A percentile compares a stretch with the other conserved stretches of the same genome.
These are phyloP conservation scores for Candida orba DNA, from an alignment of 805 yeast species.

Conservation along the genomic window DNA sequence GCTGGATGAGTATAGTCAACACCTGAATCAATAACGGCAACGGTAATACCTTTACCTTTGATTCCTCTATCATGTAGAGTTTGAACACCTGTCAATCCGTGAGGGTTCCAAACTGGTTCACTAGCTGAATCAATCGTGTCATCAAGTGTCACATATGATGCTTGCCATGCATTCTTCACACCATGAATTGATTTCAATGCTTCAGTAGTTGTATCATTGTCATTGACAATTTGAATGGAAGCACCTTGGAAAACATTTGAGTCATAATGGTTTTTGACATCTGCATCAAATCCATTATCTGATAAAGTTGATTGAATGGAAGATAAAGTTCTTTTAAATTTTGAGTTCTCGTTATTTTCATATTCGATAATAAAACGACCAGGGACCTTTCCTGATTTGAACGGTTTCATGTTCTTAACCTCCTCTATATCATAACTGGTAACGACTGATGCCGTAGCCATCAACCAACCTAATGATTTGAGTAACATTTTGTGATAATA, in stretches of 20 bases:
- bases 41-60: slow-evolving; percentile 5
- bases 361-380: slow-evolving; percentile 9
- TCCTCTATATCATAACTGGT: slow-evolving; percentile 1
- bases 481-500: neutral
- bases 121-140: slow-evolving; percentile 4
- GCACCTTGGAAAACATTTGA: slow-evolving; percentile 12
- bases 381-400: slow-evolving; percentile 1
- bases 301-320: neutral
- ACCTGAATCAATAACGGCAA: slow-evolving; percentile 8
- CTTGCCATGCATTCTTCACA: slow-evolving; percentile 13
- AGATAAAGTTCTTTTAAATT: neutral
- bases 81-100: slow-evolving; percentile 7
- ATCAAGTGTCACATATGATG: slow-evolving; percentile 8
- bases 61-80: slow-evolving; percentile 5
- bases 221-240: slow-evolving; percentile 5
- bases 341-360: neutral
- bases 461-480: neutral
- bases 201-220: slow-evolving; percentile 5
- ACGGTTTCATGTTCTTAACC: neutral
- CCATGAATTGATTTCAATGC: slow-evolving; percentile 6
- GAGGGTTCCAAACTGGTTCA: slow-evolving; percentile 6
- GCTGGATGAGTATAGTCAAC: slow-evolving; percentile 8
- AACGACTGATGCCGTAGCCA: neutral
- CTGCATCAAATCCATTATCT: slow-evolving; percentile 2
- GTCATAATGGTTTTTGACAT: slow-evolving; percentile 8